phyloP scores from a whole-genome alignment of 2,329 filamentous ascomycete species.

The Trichoderma harzianum region DNA sequence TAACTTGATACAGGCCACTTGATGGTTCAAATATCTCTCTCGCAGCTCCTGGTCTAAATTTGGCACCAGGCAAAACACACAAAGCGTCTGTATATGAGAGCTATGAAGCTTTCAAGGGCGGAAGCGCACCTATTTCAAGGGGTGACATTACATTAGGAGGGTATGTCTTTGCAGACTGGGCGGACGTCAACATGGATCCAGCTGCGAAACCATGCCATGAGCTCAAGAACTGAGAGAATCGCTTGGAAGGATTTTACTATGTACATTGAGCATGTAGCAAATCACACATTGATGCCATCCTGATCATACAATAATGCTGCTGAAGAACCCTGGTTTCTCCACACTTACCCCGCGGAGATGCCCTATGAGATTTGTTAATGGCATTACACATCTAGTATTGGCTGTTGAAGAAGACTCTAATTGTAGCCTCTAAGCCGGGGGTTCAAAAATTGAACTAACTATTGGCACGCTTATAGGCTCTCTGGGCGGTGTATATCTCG shows the following conservation, averaged over 20 bases:
- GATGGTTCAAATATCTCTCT: too few relatives aligned
- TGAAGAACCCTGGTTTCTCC: background rate
- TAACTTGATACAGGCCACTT: too few relatives aligned
- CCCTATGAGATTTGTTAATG: background rate
- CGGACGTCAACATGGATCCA: background rate
- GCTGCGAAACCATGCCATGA: background rate
- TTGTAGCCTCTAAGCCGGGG: background rate
- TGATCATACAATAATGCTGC: background rate
- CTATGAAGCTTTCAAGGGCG: background rate
- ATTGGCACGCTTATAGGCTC: background rate
- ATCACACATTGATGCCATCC: background rate
- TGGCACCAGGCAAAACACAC: too few relatives aligned
- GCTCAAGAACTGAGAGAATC: constrained; percentile 35
- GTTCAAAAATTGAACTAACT: background rate
- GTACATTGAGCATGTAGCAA: background rate
- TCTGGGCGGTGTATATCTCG: background rate
- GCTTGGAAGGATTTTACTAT: background rate
- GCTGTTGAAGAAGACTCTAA: background rate
- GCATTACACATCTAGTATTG: background rate
- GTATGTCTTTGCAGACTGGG: background rate
- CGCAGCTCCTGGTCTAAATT: too few relatives aligned
- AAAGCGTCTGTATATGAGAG: background rate
- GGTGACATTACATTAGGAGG: background rate
- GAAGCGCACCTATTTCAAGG: background rate
- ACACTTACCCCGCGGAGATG: background rate